Base-by-base conservation (phyloP, 306 rosid species). In the Vigna reflexopilosa region DNA sequence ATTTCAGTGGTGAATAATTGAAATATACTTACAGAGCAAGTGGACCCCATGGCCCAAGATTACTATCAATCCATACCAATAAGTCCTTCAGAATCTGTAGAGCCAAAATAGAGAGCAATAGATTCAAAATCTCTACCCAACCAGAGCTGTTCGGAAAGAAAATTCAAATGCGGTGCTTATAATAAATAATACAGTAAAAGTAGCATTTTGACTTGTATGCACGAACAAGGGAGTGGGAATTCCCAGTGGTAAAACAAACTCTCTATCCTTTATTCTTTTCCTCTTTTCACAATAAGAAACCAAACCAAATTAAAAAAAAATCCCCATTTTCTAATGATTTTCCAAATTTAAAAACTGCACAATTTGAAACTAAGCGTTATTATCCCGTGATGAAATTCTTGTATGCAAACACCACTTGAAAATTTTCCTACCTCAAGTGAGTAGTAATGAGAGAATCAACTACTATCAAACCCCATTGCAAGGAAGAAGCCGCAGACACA, bases 21-120 rank as follows among this genome's bases (percentile, higher is more conserved):
- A 52, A 65, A 81, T 32, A 66, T 49, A 86, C 96, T 85, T 87
- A 91, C 98, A 93, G 64, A 68, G 75, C 97, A 76, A 90, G 78
- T 4, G 97, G 95, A 72, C 97, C 98, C 97, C 97, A 91, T 19
- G 92, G 87, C 34, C 98, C 98, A 78, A 91, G 90, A 80, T 91
- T 90, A 68, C 77, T 67, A 72, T 93, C 79, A 62, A 93, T 88
- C 98, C 98, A 93, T 80, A 68, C 42, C 77, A 93, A 81, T 86
- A 93, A 91, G 49, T 90, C 89, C 88, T 91, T 91, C 87, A 90
- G 57, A 66, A 82, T 85, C 98, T 94, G 89, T 67, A 84, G 6
- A 63, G 67, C 47, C 38, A 68, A 81, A 79, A 55, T 17, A 15
- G 11, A 9, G 65, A 16, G 19, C 9, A 20, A 22, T 28, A 51